Base-by-base conservation (phyloP, 2,329 filamentous ascomycete species). In the Cladosporium sphaerospermum region DNA sequence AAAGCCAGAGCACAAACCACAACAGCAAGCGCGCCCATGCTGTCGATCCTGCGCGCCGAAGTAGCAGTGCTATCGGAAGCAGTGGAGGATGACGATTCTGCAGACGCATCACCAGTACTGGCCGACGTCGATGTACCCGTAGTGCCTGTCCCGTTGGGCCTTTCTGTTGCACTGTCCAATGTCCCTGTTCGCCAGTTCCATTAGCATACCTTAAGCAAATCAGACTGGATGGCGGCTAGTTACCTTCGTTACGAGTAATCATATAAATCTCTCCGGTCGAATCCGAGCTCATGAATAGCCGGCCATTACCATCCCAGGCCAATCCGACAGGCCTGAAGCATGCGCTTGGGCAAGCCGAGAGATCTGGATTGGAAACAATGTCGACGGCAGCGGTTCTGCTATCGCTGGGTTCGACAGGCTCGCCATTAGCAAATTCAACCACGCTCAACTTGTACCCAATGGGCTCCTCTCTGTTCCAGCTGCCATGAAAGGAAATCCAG, bases 401-500 rank as follows among this genome's bases (percentile, higher is more conserved):
- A 46, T 71, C 71, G 14, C 69, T 60, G 7, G 65, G 58, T 9
- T 71, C 73, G 1, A 67, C 67, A 3, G 78, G 77, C 37, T 73
- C 69, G 31, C 75, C 77, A 42, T 73, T 69, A 23, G 69, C 58
- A 56, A 79, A 79, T 6, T 66, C 63, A 7, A 80, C 66, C 4
- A 74, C 65, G 19, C 70, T 73, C 52, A 80, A 61, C 56, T 78
- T 77, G 65, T 79, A 80, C 28, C 77, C 77, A 2, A 73, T 69
- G 23, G 77, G 76, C 0, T 67, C 59, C 31, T 71, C 65, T 11
- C 76, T 70, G 56, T 80, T 71, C 75, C 85, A 89, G 67, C 80
- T 85, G 11, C 86, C 86, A 66, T 88, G 86, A 69, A 89, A 88
- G 0, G 81, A 75, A 14, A 90, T 71, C 69, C 80, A 89, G 1